Percentiles rank a stretch among this genome's conserved stretches.
These are phyloP conservation scores for Aquilaria yunnanensis DNA, from an alignment of 345 rosid species.

Conservation along the genomic window DNA sequence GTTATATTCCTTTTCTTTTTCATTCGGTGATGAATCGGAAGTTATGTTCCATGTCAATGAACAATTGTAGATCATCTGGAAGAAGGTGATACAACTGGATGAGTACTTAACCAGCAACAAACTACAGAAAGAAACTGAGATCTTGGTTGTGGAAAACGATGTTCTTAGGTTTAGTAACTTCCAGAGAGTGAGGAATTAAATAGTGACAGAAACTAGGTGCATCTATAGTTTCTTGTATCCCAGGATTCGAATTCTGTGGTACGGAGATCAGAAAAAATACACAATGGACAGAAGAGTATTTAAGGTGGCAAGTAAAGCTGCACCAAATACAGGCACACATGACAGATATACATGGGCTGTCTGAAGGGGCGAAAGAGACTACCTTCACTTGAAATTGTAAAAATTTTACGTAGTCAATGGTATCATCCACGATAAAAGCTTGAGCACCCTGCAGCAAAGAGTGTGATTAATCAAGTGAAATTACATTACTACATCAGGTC, in stretches of 20 bases:
- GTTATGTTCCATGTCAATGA: too few relatives aligned
- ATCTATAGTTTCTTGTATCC: neutral
- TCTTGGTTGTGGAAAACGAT: too few relatives aligned
- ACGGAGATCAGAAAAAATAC: neutral
- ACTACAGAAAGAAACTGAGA: too few relatives aligned
- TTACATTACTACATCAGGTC: neutral
- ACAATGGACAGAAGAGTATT: neutral
- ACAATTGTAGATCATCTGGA: too few relatives aligned
- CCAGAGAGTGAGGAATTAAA: too few relatives aligned
- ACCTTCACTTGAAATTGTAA: constrained; percentile 62
- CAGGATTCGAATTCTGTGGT: neutral
- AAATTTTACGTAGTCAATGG: constrained; percentile 42
- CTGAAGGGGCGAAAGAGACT: neutral
- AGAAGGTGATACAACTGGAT: too few relatives aligned
- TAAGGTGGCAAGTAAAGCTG: too few relatives aligned
- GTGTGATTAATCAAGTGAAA: constrained; percentile 2
- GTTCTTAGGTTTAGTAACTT: too few relatives aligned
- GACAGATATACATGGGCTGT: neutral
- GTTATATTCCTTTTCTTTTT: too few relatives aligned
- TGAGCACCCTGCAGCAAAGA: constrained; percentile 29
- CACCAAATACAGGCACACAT: neutral
- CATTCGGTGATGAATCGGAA: too few relatives aligned
- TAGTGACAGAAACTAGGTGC: too few relatives aligned
- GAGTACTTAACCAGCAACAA: too few relatives aligned
- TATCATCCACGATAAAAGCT: constrained; percentile 27